A percentile compares a stretch with the other conserved stretches of the same genome.
phyloP scores from a whole-genome alignment of 805 yeast genomes.

The Candida sanyiensis region DNA sequence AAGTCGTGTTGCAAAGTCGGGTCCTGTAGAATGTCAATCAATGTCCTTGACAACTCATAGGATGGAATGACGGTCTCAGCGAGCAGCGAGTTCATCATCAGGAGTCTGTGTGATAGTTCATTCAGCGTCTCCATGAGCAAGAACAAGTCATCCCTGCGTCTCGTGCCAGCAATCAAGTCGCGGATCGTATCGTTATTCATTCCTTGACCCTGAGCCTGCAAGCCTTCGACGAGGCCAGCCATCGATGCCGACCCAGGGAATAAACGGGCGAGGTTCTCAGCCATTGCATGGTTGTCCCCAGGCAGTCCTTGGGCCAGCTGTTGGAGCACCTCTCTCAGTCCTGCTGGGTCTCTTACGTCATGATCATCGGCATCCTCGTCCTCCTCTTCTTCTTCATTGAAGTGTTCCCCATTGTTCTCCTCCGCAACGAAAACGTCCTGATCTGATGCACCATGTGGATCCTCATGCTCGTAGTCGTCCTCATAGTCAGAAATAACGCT shows the following conservation, averaged over 20 bases:
- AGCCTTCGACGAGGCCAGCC: slow-evolving; percentile 28
- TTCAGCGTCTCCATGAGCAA: slow-evolving; percentile 57
- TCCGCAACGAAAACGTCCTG: too few relatives aligned
- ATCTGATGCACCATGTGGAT: too few relatives aligned
- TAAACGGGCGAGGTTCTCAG: slow-evolving; percentile 29
- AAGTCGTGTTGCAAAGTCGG: slow-evolving; percentile 55
- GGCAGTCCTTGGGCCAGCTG: slow-evolving; percentile 19
- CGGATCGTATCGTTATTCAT: slow-evolving; percentile 20
- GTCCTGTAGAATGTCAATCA: slow-evolving; percentile 54
- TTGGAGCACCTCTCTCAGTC: slow-evolving; percentile 8
- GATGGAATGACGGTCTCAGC: slow-evolving; percentile 65
- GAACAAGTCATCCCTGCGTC: slow-evolving; percentile 45
- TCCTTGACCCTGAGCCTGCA: slow-evolving; percentile 4
- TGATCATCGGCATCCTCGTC: slow-evolving; percentile 25
- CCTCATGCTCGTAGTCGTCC: too few relatives aligned
- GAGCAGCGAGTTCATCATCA: slow-evolving; percentile 61
- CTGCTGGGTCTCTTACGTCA: slow-evolving; percentile 22
- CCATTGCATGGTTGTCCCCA: slow-evolving; percentile 16
- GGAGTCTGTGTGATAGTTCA: slow-evolving; percentile 55
- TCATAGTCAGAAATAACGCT: slow-evolving; percentile 22
- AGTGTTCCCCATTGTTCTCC: too few relatives aligned
- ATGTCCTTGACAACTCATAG: slow-evolving; percentile 43
- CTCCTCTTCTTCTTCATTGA: too few relatives aligned
- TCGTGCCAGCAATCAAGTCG: slow-evolving; percentile 20
- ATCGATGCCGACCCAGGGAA: slow-evolving; percentile 34